Percentiles rank a stretch among this genome's conserved stretches.
Conservation (phyloP, 352 stramenopile genomes). For the Pythium oligandrum region DNA sequence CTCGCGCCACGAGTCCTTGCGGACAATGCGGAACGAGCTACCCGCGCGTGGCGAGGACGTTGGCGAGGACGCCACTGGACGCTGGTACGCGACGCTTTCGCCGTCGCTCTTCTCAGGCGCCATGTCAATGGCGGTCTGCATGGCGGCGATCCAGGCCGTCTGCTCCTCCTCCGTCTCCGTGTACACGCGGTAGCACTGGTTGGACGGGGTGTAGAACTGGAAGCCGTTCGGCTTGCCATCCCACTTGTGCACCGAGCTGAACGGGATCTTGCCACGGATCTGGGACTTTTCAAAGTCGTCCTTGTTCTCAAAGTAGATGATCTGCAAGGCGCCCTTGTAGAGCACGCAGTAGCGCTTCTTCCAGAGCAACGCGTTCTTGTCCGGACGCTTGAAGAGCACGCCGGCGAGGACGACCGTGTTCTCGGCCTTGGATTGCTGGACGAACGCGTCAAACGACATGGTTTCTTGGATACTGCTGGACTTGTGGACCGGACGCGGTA, state of each 20-base stretch:
- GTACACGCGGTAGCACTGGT: conserved; percentile 86
- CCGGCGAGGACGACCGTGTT: conserved; percentile 54
- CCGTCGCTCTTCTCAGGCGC: conserved; percentile 64
- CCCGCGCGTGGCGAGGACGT: conserved; percentile 39
- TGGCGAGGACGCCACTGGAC: conserved; percentile 63
- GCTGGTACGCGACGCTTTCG: conserved; percentile 55
- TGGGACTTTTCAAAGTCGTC: conserved; percentile 67
- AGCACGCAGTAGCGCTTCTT: conserved; percentile 87
- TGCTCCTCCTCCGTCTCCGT: conserved; percentile 69
- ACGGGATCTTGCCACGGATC: conserved; percentile 81
- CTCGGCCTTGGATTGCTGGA: conserved; percentile 16
- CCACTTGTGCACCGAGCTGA: conserved; percentile 76
- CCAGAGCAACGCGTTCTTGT: conserved; percentile 82
- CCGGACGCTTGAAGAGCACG: conserved; percentile 78
- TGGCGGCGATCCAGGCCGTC: conserved; percentile 54
- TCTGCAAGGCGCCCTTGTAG: conserved; percentile 59
- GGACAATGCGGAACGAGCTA: conserved; percentile 32
- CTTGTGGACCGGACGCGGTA: too few species aligned
- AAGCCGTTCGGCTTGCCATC: conserved; percentile 84
- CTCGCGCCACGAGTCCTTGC: conserved; percentile 74
- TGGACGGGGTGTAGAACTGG: conserved; percentile 82
- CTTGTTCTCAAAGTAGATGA: conserved; percentile 74
- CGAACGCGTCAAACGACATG: conserved; percentile 13
- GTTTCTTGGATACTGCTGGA: too few species aligned
- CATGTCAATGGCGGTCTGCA: conserved; percentile 68